Evolutionary conservation across 352 stramenopile genomes (phyloP), one percentile per base, ranked within the genome.

Genomic region (Elongisporangium anandrum): DNA sequence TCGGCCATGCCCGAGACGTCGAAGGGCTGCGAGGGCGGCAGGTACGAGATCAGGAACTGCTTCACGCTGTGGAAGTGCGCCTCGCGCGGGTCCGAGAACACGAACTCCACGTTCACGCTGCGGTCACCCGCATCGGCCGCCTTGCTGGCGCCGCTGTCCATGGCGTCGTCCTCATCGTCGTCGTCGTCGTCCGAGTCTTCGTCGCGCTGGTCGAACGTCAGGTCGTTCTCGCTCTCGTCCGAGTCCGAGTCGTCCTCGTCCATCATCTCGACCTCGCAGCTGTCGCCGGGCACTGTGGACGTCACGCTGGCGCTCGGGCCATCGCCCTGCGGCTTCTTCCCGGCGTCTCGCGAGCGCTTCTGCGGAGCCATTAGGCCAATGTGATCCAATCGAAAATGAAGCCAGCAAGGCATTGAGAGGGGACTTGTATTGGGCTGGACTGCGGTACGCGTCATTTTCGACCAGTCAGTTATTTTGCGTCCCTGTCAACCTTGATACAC

Each of bases 51-150:
- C 55, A 95, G 52, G 19, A 92, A 89, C 81, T 95, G 86, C 66
- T 92, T 92, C 45, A 95, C 81, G 54, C 80, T 92, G 76, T 95
- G 84, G 65, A 91, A 95, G 57, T 95, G 85, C 50, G 64, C 64
- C 56, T 95, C 84, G 22, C 77, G 76, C 24, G 85, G 82, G 68
- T 95, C 86, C 21, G 72, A 85, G 60, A 95, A 95, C 21, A 94
- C 72, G 54, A 95, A 95, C 24, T 94, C 82, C 22, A 95, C 79
- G 61, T 75, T 85, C 48, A 95, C 80, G 45, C 70, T 76, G 51
- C 73, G 63, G 4, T 60, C 70, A 13, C 50, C 48, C 17, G 62
- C 55, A 20, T 56, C 38, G 12, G 57, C 20, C 8, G 61, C 16
- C 2, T 63, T 57, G 10, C 59, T 56, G 8, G 53, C 55, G 13